phyloP scores from a whole-genome alignment of 2,329 filamentous ascomycete species.

The Dactylonectria macrodidyma region DNA sequence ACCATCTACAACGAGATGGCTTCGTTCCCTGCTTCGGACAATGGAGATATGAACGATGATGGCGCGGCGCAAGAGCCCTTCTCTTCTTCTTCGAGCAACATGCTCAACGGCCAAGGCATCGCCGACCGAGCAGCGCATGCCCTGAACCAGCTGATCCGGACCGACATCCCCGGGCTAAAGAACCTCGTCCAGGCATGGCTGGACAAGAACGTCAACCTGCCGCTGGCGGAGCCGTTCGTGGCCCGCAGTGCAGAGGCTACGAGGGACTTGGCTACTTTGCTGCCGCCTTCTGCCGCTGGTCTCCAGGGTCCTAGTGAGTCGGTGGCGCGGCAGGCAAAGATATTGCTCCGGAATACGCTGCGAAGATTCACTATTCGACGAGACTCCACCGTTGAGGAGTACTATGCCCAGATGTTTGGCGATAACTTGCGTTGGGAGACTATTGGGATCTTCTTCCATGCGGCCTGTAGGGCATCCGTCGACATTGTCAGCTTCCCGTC shows the following conservation, averaged over 20 bases:
- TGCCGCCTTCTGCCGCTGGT: not conserved
- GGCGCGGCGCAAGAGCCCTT: slow-evolving; percentile 11
- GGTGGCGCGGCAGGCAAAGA: slow-evolving; percentile 8
- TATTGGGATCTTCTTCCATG: slow-evolving; percentile 25
- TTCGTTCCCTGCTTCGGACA: slow-evolving; percentile 8
- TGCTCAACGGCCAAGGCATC: slow-evolving; percentile 14
- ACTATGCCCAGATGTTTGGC: slow-evolving; percentile 20
- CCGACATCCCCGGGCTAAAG: slow-evolving; percentile 5
- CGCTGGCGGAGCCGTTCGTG: slow-evolving; percentile 25
- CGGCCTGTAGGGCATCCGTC: slow-evolving; percentile 14
- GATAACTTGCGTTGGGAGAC: slow-evolving; percentile 24
- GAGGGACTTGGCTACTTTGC: not conserved
- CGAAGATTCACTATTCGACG: not conserved
- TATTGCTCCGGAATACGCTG: slow-evolving; percentile 14
- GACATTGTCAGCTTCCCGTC: slow-evolving; percentile 14
- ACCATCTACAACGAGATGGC: slow-evolving; percentile 23
- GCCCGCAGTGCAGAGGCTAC: slow-evolving; percentile 17
- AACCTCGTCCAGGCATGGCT: slow-evolving; percentile 11
- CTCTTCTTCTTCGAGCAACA: slow-evolving; percentile 1
- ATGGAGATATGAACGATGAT: not conserved
- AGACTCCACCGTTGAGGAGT: slow-evolving; percentile 1
- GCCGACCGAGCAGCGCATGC: slow-evolving; percentile 18
- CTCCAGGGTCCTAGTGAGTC: not conserved
- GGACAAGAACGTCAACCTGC: slow-evolving; percentile 18
- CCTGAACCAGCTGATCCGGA: slow-evolving; percentile 7